These are phyloP conservation scores for Phialocephala subalpina DNA, from an alignment of 2,329 filamentous ascomycete genomes.

Conservation along the genomic window DNA sequence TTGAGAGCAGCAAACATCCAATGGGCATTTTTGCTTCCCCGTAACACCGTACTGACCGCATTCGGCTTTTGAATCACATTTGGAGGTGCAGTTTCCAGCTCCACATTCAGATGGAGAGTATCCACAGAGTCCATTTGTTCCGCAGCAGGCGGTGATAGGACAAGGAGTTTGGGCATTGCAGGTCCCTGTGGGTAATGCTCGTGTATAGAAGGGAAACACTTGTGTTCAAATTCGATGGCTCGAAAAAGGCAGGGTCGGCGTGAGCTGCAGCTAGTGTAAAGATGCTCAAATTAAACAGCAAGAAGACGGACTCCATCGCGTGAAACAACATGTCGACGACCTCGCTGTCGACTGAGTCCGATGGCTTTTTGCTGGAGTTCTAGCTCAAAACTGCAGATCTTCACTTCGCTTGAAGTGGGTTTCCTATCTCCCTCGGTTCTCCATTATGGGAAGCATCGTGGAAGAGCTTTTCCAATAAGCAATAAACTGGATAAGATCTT, in stretches of 20 bases:
- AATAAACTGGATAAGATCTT: no score
- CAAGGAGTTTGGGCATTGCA: slow-evolving; percentile 22
- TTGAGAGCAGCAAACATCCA: slow-evolving; percentile 31
- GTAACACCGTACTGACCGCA: slow-evolving; percentile 26
- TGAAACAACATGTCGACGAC: no score
- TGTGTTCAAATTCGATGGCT: neutral
- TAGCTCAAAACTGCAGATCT: no score
- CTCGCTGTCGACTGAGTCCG: no score
- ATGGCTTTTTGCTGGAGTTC: no score
- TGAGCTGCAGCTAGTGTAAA: slow-evolving; percentile 1
- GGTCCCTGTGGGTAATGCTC: slow-evolving; percentile 20
- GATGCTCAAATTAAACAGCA: no score
- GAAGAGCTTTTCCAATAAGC: no score
- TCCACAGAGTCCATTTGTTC: slow-evolving; percentile 16
- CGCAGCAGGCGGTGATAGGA: slow-evolving; percentile 18
- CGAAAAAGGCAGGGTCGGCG: neutral
- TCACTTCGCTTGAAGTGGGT: no score
- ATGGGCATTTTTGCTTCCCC: slow-evolving; percentile 23
- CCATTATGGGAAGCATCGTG: no score
- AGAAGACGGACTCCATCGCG: no score
- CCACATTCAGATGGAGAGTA: slow-evolving; percentile 35
- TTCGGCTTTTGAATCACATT: slow-evolving; percentile 28
- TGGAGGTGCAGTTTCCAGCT: slow-evolving; percentile 32
- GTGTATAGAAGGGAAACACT: neutral
- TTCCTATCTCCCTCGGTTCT: no score